These are phyloP conservation scores for Cordia subcordata DNA, from an alignment of 257 asterid species.

Conservation along the genomic window DNA sequence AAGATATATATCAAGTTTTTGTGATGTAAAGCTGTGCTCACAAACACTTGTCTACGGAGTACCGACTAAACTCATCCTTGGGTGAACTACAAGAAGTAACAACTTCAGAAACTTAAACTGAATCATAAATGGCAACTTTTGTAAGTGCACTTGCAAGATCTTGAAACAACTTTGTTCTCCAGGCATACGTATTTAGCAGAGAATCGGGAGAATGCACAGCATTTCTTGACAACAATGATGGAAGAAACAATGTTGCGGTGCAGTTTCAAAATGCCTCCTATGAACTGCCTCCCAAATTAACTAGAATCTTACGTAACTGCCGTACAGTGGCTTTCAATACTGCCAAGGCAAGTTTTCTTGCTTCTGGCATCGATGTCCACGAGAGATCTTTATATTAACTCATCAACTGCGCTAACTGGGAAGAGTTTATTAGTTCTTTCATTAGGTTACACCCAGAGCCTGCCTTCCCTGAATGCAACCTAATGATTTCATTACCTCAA, in stretches of 20 bases:
- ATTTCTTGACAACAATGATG: constrained; percentile 60
- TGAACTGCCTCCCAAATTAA: constrained; percentile 56
- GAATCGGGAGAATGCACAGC: constrained; percentile 69
- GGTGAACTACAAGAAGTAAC: constrained; percentile 67
- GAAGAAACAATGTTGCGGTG: constrained; percentile 21
- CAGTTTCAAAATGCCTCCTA: constrained; percentile 43
- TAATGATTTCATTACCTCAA: too few relatives aligned
- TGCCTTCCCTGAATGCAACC: too few relatives aligned
- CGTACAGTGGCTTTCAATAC: constrained; percentile 65
- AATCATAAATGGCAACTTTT: background rate
- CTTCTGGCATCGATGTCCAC: background rate
- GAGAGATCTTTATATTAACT: too few relatives aligned
- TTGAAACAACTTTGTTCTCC: constrained; percentile 3
- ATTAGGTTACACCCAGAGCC: background rate
- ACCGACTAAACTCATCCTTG: constrained; percentile 28
- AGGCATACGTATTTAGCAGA: constrained; percentile 59
- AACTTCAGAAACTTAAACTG: background rate
- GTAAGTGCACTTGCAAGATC: background rate
- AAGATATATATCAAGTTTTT: constrained; percentile 68
- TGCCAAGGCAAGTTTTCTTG: constrained; percentile 49
- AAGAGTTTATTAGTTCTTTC: too few relatives aligned
- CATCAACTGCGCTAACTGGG: too few relatives aligned
- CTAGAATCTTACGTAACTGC: constrained; percentile 89
- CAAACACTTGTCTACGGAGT: constrained; percentile 50
- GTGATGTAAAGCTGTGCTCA: constrained; percentile 53